Conservation (phyloP, 2,329 filamentous ascomycete genomes). For the Claviceps sp. region DNA sequence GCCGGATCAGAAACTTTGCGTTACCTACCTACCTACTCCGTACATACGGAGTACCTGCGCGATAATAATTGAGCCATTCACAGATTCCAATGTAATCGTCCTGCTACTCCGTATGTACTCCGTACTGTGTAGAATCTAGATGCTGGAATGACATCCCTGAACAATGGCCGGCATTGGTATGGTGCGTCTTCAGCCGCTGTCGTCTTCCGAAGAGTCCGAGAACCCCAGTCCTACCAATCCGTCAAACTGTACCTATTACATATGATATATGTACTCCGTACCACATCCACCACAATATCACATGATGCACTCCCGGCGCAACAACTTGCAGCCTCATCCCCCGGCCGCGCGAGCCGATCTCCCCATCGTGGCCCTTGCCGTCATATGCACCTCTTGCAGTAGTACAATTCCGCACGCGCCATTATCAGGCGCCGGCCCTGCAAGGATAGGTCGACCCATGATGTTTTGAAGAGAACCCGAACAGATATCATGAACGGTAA, state of each 20-base stretch:
- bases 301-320: not conserved
- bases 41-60: no score
- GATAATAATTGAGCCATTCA: no score
- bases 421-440: no score
- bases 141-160: no score
- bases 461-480: no score
- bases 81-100: no score
- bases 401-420: not conserved
- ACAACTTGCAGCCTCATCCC: not conserved
- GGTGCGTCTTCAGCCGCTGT: not conserved
- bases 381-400: not conserved
- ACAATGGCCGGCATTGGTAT: not conserved
- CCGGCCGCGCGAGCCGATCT: not conserved
- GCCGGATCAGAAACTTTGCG: not conserved
- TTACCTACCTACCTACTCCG: no score
- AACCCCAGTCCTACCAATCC: not conserved
- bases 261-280: not conserved
- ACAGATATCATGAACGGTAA: no score
- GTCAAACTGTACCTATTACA: not conserved
- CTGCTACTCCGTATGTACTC: no score
- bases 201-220: not conserved
- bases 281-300: not conserved
- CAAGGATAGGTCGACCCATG: no score
- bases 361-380: not conserved
- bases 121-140: no score